phyloP scores from a whole-genome alignment of 306 rosid genomes.

The Lathyrus aphaca region DNA sequence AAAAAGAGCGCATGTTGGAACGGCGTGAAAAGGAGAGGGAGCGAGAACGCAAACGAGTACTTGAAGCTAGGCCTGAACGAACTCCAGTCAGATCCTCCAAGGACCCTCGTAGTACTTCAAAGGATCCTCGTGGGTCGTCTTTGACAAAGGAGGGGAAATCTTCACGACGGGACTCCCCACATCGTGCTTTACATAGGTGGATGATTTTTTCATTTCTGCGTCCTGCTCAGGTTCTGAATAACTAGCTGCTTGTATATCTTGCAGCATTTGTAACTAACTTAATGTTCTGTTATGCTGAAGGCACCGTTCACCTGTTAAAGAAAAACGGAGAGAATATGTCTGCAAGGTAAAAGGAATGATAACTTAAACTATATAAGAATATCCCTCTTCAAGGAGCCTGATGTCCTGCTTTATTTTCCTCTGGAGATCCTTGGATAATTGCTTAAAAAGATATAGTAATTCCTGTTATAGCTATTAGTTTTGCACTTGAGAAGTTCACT shows the following conservation, averaged over 20 bases:
- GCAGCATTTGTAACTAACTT: constrained; percentile 82
- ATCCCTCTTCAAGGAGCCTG: constrained; percentile 46
- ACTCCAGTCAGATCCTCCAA: constrained; percentile 61
- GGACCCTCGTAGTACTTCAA: constrained; percentile 75
- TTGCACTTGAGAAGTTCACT: constrained; percentile 31
- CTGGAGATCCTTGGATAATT: constrained; percentile 47
- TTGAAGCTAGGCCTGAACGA: constrained; percentile 53
- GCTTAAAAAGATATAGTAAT: constrained; percentile 36
- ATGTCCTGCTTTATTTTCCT: constrained; percentile 48
- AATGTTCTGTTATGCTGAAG: constrained; percentile 98
- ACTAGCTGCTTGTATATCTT: constrained; percentile 77
- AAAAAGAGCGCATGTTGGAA: constrained; percentile 70
- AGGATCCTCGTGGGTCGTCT: constrained; percentile 81
- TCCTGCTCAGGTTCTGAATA: constrained; percentile 76
- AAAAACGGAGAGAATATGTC: constrained; percentile 98
- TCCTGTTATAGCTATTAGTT: constrained; percentile 25
- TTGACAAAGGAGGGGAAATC: constrained; percentile 80
- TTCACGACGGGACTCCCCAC: constrained; percentile 81
- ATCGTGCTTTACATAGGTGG: constrained; percentile 90
- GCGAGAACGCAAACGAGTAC: constrained; percentile 82
- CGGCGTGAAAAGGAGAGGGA: constrained; percentile 88
- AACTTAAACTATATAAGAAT: constrained; percentile 59
- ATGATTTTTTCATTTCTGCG: constrained; percentile 69
- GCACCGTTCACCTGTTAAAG: constrained; percentile 98
- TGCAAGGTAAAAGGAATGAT: constrained; percentile 92